phyloP scores from a whole-genome alignment of 1,139 yeast genomes.

The Eremothecium sinecaudum region DNA sequence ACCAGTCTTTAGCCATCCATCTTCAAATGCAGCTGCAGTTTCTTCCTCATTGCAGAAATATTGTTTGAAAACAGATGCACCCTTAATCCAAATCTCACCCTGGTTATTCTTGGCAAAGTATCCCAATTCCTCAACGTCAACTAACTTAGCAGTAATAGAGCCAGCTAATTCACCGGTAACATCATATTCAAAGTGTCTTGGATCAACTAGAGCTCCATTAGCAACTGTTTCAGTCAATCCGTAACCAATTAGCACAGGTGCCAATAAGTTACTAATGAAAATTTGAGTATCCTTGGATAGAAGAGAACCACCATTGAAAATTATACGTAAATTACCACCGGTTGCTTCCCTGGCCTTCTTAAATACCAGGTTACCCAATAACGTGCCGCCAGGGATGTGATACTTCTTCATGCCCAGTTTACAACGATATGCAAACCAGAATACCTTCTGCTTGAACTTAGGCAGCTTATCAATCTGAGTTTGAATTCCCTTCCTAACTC shows the following conservation, averaged over 20 bases:
- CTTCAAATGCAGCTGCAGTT: constrained; percentile 66
- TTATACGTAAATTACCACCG: constrained; percentile 72
- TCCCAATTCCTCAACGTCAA: constrained; percentile 88
- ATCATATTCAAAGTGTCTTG: constrained; percentile 56
- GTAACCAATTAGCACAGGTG: constrained; percentile 90
- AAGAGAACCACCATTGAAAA: constrained; percentile 93
- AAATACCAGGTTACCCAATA: constrained; percentile 62
- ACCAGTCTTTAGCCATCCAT: constrained; percentile 89
- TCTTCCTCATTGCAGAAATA: constrained; percentile 81
- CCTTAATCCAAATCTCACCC: constrained; percentile 83
- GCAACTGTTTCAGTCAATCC: constrained; percentile 97
- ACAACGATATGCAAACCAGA: constrained; percentile 81
- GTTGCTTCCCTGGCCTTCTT: constrained; percentile 89
- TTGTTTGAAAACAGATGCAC: constrained; percentile 61
- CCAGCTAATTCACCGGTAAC: constrained; percentile 79
- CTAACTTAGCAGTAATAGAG: constrained; percentile 75
- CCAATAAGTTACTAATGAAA: constrained; percentile 65
- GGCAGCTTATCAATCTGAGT: constrained; percentile 66
- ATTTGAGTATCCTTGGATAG: constrained; percentile 77
- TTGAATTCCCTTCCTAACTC: constrained; percentile 83
- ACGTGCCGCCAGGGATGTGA: constrained; percentile 63
- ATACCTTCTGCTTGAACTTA: constrained; percentile 59
- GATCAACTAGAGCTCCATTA: constrained; percentile 63
- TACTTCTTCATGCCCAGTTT: constrained; percentile 53
- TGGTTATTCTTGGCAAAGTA: constrained; percentile 84